Evolutionary conservation across 768 basidiomycete species (phyloP).

Genomic region (Mrakia frigida): DNA sequence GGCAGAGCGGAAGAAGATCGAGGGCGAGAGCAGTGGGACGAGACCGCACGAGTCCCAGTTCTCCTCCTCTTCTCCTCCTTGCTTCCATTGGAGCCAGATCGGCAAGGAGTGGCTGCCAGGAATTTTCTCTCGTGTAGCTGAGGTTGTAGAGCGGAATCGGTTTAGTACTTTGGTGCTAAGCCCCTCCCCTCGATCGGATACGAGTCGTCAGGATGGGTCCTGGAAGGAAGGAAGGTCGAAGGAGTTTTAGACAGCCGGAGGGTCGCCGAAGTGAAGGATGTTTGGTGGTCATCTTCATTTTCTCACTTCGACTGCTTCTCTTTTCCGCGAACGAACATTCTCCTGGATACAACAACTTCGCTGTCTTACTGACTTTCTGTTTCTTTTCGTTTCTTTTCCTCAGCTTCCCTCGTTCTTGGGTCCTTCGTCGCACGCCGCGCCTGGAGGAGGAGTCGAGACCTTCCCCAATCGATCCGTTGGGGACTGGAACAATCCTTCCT

Average conservation of each 20-base stretch:
- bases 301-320: neutral
- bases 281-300: neutral
- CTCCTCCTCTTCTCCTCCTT: too few species aligned
- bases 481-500: constrained; percentile 20
- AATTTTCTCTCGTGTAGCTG: too few species aligned
- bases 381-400: neutral
- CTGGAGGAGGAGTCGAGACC: constrained; percentile 27
- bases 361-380: neutral
- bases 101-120: neutral
- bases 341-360: too few species aligned
- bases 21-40: neutral
- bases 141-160: neutral
- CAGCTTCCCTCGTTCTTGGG: constrained; percentile 24
- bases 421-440: constrained; percentile 21
- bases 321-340: neutral
- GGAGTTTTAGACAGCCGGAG: too few species aligned
- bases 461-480: constrained; percentile 21
- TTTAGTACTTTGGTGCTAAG: neutral
- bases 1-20: neutral
- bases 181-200: neutral
- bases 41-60: too few species aligned
- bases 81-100: neutral
- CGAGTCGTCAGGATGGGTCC: neutral
- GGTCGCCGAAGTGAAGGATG: neutral
- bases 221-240: neutral